Evolutionary conservation across 345 rosid species (phyloP).

Genomic region (Firmiana major): DNA sequence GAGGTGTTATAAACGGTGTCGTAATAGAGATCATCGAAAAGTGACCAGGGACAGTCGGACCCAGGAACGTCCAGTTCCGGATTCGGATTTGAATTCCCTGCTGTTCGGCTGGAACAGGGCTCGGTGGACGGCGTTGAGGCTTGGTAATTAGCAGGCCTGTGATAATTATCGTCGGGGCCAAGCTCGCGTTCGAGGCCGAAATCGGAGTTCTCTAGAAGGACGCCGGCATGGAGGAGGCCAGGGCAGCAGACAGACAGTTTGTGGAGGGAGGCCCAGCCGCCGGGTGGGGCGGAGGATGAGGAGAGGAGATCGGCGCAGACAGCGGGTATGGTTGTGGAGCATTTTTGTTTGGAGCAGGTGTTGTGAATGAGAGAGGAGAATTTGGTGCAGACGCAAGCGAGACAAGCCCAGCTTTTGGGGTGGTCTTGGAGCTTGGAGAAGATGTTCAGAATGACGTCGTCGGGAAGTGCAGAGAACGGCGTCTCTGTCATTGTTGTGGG

Average conservation of each 20-base stretch:
- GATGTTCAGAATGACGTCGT: slow-evolving; percentile 76
- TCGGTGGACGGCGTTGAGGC: slow-evolving; percentile 14
- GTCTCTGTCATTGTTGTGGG: slow-evolving; percentile 39
- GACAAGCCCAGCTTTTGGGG: slow-evolving; percentile 78
- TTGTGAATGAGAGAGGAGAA: slow-evolving; percentile 67
- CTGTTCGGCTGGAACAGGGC: slow-evolving; percentile 8
- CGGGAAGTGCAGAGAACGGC: slow-evolving; percentile 56
- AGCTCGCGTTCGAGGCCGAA: slow-evolving; percentile 91
- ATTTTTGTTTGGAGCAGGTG: slow-evolving; percentile 65
- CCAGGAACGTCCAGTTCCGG: slow-evolving; percentile 19
- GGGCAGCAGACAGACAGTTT: slow-evolving; percentile 91
- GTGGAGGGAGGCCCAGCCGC: slow-evolving; percentile 75
- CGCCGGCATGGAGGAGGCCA: slow-evolving; percentile 80
- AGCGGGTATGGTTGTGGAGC: slow-evolving; percentile 53
- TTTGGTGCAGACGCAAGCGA: slow-evolving; percentile 81
- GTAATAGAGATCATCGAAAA: slow-evolving; percentile 71
- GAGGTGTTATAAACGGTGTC: slow-evolving; percentile 55
- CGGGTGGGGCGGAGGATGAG: slow-evolving; percentile 32
- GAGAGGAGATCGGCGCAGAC: slow-evolving; percentile 65
- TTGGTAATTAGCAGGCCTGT: not conserved
- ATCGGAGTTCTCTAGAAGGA: slow-evolving; percentile 86
- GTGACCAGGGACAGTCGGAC: slow-evolving; percentile 57
- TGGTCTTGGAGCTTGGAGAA: slow-evolving; percentile 84
- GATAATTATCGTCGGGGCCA: slow-evolving; percentile 59
- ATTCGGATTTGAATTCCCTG: slow-evolving; percentile 2